A percentile compares a stretch with the other conserved stretches of the same genome.
Conservation (phyloP, 2,329 filamentous ascomycete species). For the Nemania sp. region DNA sequence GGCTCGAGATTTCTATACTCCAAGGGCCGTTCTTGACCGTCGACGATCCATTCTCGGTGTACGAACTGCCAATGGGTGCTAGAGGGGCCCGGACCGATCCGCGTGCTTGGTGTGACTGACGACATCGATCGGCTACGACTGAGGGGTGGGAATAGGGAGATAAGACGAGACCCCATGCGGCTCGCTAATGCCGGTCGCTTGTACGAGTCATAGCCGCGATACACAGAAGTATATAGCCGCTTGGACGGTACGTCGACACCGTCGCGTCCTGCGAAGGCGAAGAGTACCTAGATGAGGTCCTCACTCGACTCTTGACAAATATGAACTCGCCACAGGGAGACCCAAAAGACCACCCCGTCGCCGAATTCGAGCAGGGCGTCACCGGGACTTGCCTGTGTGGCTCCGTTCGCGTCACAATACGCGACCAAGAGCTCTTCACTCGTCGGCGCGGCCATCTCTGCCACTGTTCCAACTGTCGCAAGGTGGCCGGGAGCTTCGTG, state of each 20-base stretch:
- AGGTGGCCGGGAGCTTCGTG: conserved; percentile 19
- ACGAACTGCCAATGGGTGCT: conserved; percentile 5
- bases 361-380: conserved; percentile 17
- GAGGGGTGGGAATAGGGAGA: conserved; percentile 9
- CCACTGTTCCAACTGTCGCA: conserved; percentile 25
- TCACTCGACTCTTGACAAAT: not conserved
- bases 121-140: not conserved
- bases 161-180: not conserved
- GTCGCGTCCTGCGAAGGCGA: not conserved
- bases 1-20: not conserved
- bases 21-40: not conserved
- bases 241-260: not conserved
- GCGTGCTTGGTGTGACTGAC: not conserved
- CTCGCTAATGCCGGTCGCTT: not conserved
- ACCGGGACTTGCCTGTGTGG: conserved; percentile 23
- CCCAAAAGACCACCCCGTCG: conserved; percentile 18
- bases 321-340: conserved; percentile 25
- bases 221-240: conserved; percentile 12
- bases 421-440: conserved; percentile 19
- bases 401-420: conserved; percentile 19
- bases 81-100: conserved; percentile 2
- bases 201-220: not conserved
- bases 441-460: conserved; percentile 20
- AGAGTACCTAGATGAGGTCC: not conserved
- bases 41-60: not conserved